Base-by-base conservation (phyloP, 768 basidiomycete species). In the Lentinula edodes region DNA sequence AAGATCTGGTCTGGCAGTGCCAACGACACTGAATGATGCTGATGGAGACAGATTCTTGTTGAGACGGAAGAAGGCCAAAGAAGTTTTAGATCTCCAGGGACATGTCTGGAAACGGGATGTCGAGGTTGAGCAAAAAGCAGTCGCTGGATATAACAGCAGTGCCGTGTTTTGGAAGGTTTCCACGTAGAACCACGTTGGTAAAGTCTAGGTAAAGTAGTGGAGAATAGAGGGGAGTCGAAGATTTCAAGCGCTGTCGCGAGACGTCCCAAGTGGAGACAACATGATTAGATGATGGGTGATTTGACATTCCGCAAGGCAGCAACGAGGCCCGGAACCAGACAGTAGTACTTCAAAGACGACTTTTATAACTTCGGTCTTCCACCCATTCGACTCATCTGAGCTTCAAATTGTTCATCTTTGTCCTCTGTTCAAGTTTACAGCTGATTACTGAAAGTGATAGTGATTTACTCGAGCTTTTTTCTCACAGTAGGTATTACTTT, bases 121-220 rank as follows among this genome's bases (percentile, higher is more conserved):
- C 15, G 71, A 78, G 45, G 86, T 93, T 28, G 84, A 89, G 71
- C 90, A 92, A 68, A 72, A 74, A 52, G 83, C 81, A 15, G 78
- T 82, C 8, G 81, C 82, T 28, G 89, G 90, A n/a, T 81, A 79
- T 66, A 80, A 82, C 28, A 85, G 75, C 66, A 89, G 84, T 63
- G 73, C 82, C 52, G 78, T 91, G 0, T 92, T 91, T 67, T 91
- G 91, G 90, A 84, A 78, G 75, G 80, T 85, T 52, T 67, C 61
- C 39, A 43, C 41, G 38, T 42, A 56, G 23, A 63, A 32, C 43
- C 66, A 45, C 58, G 43, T 20, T 23, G 36, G 35, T 28, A 50
- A 12, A 28, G 2, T 28, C 28, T 28, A 28, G 28, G 28, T 28
- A 2, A 28, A 28, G 3, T 28, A 28, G 28, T 28, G 28, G 28